Percentiles rank a stretch among this genome's conserved stretches.
Conservation (phyloP, 2,329 filamentous ascomycete species). For the Drechmeria coniospora region DNA sequence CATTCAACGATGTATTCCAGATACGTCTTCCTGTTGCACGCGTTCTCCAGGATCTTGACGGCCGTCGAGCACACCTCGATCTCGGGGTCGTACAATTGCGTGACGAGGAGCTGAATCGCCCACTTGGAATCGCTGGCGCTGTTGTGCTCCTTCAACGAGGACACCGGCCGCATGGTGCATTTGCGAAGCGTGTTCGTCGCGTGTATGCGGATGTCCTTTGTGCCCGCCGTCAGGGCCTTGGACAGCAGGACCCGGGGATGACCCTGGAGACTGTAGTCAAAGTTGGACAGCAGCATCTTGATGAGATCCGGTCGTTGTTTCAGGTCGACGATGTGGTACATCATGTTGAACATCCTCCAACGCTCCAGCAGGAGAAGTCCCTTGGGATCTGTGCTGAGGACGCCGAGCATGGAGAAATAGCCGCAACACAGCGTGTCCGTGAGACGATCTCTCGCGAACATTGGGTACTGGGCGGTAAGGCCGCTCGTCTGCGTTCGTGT, state of each 20-base stretch:
- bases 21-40: slow-evolving; percentile 81
- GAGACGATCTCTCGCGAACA: slow-evolving; percentile 78
- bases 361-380: slow-evolving; percentile 82
- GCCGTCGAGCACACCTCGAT: slow-evolving; percentile 92
- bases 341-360: slow-evolving; percentile 99
- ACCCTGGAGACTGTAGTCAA: slow-evolving; percentile 79
- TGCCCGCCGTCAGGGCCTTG: slow-evolving; percentile 82
- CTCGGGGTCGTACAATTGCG: slow-evolving; percentile 92
- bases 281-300: slow-evolving; percentile 72
- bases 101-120: slow-evolving; percentile 95
- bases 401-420: slow-evolving; percentile 86
- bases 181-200: slow-evolving; percentile 76
- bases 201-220: slow-evolving; percentile 82
- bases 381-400: slow-evolving; percentile 65
- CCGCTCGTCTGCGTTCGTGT: slow-evolving; percentile 40
- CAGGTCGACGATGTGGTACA: slow-evolving; percentile 93
- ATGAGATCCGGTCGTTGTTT: slow-evolving; percentile 85
- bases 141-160: slow-evolving; percentile 21
- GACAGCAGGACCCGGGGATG: slow-evolving; percentile 86
- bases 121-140: slow-evolving; percentile 63
- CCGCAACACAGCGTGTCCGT: slow-evolving; percentile 78
- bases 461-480: slow-evolving; percentile 65
- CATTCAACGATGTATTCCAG: slow-evolving; percentile 96
- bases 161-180: slow-evolving; percentile 48
- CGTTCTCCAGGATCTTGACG: slow-evolving; percentile 93